These are phyloP conservation scores for Truncatella angustata DNA, from an alignment of 2,329 filamentous ascomycete species.

Conservation along the genomic window DNA sequence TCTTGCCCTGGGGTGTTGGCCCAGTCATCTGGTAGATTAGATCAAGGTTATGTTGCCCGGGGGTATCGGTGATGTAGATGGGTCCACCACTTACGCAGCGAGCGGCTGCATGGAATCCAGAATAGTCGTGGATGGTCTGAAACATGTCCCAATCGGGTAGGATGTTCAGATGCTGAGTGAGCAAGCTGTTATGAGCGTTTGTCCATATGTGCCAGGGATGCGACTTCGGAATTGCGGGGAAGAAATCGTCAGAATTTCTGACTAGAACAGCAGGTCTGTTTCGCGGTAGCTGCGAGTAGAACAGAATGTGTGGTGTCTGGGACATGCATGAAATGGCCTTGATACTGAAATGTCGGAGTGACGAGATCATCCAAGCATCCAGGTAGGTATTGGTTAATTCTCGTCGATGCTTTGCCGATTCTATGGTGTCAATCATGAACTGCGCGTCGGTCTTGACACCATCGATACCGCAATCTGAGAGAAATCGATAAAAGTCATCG, in stretches of 20 bases:
- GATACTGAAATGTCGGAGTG: slow-evolving; percentile 73
- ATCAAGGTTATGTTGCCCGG: slow-evolving; percentile 73
- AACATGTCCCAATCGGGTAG: slow-evolving; percentile 82
- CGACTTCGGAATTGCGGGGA: slow-evolving; percentile 74
- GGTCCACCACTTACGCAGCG: slow-evolving; percentile 88
- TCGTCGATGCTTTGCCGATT: slow-evolving; percentile 66
- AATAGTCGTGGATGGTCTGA: slow-evolving; percentile 65
- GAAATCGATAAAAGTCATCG: slow-evolving; percentile 85
- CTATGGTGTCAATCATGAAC: slow-evolving; percentile 79
- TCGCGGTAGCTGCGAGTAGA: slow-evolving; percentile 77
- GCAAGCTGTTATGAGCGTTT: slow-evolving; percentile 84
- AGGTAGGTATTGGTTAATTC: slow-evolving; percentile 74
- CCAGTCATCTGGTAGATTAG: slow-evolving; percentile 83
- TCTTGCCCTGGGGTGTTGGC: slow-evolving; percentile 66
- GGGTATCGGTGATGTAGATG: slow-evolving; percentile 90
- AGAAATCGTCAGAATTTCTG: slow-evolving; percentile 91
- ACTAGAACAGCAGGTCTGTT: slow-evolving; percentile 72
- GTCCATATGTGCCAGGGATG: slow-evolving; percentile 96
- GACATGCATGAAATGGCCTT: slow-evolving; percentile 94
- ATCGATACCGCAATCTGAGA: slow-evolving; percentile 72
- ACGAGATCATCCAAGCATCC: slow-evolving; percentile 79
- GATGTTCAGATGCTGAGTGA: slow-evolving; percentile 82
- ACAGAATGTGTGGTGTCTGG: slow-evolving; percentile 80
- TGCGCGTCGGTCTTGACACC: slow-evolving; percentile 93
- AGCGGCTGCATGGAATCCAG: slow-evolving; percentile 84